phyloP scores from a whole-genome alignment of 1,284 basidiomycete genomes.

The Ganoderma sp. region DNA sequence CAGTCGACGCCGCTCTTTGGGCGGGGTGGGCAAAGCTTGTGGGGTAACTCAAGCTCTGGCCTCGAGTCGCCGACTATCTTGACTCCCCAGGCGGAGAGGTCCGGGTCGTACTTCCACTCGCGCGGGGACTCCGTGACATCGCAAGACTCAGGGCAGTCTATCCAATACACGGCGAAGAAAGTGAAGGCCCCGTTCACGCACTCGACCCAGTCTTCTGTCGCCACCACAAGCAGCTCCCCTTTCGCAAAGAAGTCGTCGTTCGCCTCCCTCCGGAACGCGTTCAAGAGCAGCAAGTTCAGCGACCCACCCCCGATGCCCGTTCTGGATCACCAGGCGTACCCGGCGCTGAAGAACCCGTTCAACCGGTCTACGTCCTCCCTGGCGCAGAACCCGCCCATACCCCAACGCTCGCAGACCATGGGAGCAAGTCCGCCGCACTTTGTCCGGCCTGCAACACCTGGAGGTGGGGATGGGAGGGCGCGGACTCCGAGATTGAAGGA shows the following conservation, averaged over 20 bases:
- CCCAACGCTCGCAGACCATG: constrained; percentile 43
- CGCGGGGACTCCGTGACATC: constrained; percentile 78
- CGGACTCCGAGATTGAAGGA: constrained; percentile 55
- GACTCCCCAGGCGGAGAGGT: constrained; percentile 57
- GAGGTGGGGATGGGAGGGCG: constrained; percentile 52
- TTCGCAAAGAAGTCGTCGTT: constrained; percentile 86
- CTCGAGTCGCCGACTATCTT: constrained; percentile 69
- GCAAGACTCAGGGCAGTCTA: constrained; percentile 69
- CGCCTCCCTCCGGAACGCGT: constrained; percentile 87
- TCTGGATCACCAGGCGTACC: constrained; percentile 68
- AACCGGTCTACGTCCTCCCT: constrained; percentile 80
- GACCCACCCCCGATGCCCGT: constrained; percentile 65
- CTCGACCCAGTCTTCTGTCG: constrained; percentile 71
- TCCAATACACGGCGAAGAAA: constrained; percentile 46
- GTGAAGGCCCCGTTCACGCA: constrained; percentile 64
- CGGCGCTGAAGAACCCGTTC: constrained; percentile 78
- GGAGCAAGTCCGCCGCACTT: constrained; percentile 50
- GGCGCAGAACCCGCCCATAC: constrained; percentile 44
- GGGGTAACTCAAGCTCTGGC: constrained; percentile 52
- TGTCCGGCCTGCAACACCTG: constrained; percentile 66
- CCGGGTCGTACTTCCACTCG: constrained; percentile 71
- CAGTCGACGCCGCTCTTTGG: constrained; percentile 69
- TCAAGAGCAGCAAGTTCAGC: constrained; percentile 70
- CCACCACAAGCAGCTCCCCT: constrained; percentile 53
- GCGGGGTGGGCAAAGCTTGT: constrained; percentile 50